phyloP scores from a whole-genome alignment of 1,139 yeast species.

The Maudiozyma humilis region DNA sequence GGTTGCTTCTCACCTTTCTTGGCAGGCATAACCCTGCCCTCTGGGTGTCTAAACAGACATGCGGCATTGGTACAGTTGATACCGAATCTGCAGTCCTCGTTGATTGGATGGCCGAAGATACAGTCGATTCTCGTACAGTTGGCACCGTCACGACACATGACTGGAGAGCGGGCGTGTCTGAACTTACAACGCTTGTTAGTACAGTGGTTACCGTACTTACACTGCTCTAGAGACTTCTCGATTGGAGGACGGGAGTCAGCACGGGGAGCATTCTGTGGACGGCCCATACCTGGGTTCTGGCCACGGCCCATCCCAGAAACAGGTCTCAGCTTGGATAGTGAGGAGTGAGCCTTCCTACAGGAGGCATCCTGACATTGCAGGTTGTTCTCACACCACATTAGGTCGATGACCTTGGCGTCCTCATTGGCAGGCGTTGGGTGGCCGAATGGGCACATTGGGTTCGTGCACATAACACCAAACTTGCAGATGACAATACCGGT shows the following conservation, averaged over 20 bases:
- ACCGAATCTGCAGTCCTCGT: constrained; percentile 75
- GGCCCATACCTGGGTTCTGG: constrained; percentile 9
- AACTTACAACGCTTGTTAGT: constrained; percentile 70
- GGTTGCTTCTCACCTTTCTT: background rate
- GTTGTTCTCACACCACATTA: constrained; percentile 73
- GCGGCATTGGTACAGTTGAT: constrained; percentile 57
- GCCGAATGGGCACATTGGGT: constrained; percentile 76
- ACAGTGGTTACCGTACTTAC: constrained; percentile 70
- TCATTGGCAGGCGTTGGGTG: constrained; percentile 85
- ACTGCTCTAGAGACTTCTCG: constrained; percentile 62
- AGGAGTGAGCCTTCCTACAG: constrained; percentile 76
- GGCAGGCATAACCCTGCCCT: constrained; percentile 43
- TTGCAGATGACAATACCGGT: constrained; percentile 58
- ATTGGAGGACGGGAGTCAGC: constrained; percentile 26
- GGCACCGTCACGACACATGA: constrained; percentile 74
- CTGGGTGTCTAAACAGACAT: constrained; percentile 75
- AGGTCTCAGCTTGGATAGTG: constrained; percentile 40
- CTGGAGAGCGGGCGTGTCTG: constrained; percentile 70
- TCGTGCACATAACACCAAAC: constrained; percentile 65
- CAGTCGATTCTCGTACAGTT: constrained; percentile 74
- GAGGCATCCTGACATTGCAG: constrained; percentile 50
- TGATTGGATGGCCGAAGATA: constrained; percentile 69
- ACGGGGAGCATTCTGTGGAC: constrained; percentile 16
- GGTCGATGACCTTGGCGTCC: constrained; percentile 56
- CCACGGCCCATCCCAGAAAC: constrained; percentile 28